Base-by-base conservation (phyloP, 2,329 filamentous ascomycete species). In the Aspergillaceae sp. region DNA sequence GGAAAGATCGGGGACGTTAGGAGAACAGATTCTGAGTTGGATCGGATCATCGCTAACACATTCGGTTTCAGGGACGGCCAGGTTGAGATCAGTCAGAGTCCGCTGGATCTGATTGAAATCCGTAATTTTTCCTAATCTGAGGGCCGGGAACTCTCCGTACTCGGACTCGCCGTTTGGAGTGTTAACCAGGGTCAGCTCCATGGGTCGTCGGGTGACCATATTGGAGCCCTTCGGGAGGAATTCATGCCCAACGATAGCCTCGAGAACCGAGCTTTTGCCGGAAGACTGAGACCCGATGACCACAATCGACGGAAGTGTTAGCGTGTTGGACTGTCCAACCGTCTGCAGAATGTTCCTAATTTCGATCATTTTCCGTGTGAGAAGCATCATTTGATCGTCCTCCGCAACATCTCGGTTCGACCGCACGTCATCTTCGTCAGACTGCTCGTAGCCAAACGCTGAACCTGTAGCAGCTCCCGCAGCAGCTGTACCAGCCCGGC, bases 291-390 rank as follows among this genome's bases (percentile, higher is more conserved):
- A 98, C 27, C 92, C 92, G 56, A 98, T 96, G 34, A 98, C 92
- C n/a, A 98, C 92, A 48, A 98, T 98, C 0, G 94, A 97, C 0
- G 92, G 92, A 26, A 98, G 72, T 1, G 86, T 91, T 52, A 98
- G 73, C 3, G 87, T 82, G 53, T 85, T 88, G 0, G 90, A 94
- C 71, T 98, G 91, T 32, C 90, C 94, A 41, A 98, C 86, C 28
- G 84, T 87, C 61, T 94, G 86, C 27, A 98, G 75, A 47, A 98
- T 87, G 55, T 84, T 90, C 55, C 94, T 78, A 47, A 98, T 97
- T 72, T 98, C 92, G 60, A 98, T 98, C 92, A 98, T 98, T 72
- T 97, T 97, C 72, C 92, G 91, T 2, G 94, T 98, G 60, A 98
- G 74, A 56, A 96, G 77, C 92, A 98, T 98, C 91, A 98, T 98